Evolutionary conservation across 768 basidiomycete species (phyloP).

Genomic region (Dioszegia crocea): DNA sequence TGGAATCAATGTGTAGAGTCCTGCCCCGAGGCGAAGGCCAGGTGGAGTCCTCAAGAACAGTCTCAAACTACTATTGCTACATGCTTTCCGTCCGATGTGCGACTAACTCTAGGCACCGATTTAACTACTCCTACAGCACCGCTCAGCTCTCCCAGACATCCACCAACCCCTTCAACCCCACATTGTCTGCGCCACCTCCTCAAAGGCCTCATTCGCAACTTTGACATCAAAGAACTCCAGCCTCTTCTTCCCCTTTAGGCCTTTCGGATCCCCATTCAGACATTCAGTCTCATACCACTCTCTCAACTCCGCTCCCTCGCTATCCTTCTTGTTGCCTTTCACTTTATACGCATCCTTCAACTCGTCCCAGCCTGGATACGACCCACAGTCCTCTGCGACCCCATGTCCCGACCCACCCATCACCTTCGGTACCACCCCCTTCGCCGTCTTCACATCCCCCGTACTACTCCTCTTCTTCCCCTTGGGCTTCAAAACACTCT

Average conservation of each 20-base stretch:
- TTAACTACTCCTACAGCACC: too few relatives aligned
- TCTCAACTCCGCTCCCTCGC: neutral
- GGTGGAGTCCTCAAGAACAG: too few relatives aligned
- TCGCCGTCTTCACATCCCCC: neutral
- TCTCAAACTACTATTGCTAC: too few relatives aligned
- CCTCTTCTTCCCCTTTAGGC: constrained; percentile 5
- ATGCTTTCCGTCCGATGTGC: too few relatives aligned
- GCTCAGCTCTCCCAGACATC: neutral
- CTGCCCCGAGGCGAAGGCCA: too few relatives aligned
- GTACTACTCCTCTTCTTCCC: neutral
- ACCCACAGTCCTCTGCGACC: neutral
- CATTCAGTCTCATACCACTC: constrained; percentile 4
- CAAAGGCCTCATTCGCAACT: neutral
- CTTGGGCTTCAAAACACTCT: neutral
- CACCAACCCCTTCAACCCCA: too few relatives aligned
- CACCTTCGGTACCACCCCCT: neutral
- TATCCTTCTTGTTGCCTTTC: neutral
- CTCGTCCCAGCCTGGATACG: neutral
- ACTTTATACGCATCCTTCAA: constrained; percentile 1
- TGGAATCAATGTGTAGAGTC: too few relatives aligned
- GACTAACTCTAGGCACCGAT: too few relatives aligned
- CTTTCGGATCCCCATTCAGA: neutral
- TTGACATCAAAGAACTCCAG: neutral
- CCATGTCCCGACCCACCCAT: neutral
- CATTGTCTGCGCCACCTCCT: neutral